phyloP scores from a whole-genome alignment of 352 stramenopile genomes.

The Globisporangium camurandrum region DNA sequence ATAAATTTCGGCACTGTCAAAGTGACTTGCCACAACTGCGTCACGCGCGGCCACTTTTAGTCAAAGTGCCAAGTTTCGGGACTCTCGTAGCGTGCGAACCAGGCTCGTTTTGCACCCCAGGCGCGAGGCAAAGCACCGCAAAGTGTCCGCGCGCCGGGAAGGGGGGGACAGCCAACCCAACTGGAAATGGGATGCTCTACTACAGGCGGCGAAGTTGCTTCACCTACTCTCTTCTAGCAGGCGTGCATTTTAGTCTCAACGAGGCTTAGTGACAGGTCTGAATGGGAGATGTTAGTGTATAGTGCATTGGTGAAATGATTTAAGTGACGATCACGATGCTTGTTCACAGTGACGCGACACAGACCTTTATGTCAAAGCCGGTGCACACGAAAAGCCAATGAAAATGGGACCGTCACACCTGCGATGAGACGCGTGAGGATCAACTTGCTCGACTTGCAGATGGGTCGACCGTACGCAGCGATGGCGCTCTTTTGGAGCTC shows the following conservation, averaged over 20 bases:
- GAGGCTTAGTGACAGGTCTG: slow-evolving; percentile 1
- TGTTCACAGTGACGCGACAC: not conserved
- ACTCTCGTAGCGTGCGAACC: not conserved
- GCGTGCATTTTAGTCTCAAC: slow-evolving; percentile 1
- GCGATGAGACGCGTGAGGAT: not conserved
- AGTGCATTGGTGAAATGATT: slow-evolving; percentile 2
- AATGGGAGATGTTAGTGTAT: slow-evolving; percentile 2
- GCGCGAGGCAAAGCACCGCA: too few species aligned
- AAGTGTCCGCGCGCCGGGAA: not conserved
- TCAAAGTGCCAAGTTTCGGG: not conserved
- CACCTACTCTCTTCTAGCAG: not conserved
- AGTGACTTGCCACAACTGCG: not conserved
- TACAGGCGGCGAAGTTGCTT: not conserved
- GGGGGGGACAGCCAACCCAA: not conserved
- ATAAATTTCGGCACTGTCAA: not conserved
- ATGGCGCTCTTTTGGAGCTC: not conserved
- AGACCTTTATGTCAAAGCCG: slow-evolving; percentile 5
- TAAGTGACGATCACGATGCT: slow-evolving; percentile 1
- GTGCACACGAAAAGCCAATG: not conserved
- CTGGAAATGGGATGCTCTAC: slow-evolving; percentile 1
- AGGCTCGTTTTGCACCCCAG: not conserved
- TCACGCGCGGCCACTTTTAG: not conserved
- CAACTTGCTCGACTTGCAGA: not conserved
- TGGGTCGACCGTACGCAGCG: not conserved
- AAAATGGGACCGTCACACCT: not conserved